A percentile compares a stretch with the other conserved stretches of the same genome.
Conservation (phyloP, 1,284 basidiomycete genomes). For the Ustilago lituana region DNA sequence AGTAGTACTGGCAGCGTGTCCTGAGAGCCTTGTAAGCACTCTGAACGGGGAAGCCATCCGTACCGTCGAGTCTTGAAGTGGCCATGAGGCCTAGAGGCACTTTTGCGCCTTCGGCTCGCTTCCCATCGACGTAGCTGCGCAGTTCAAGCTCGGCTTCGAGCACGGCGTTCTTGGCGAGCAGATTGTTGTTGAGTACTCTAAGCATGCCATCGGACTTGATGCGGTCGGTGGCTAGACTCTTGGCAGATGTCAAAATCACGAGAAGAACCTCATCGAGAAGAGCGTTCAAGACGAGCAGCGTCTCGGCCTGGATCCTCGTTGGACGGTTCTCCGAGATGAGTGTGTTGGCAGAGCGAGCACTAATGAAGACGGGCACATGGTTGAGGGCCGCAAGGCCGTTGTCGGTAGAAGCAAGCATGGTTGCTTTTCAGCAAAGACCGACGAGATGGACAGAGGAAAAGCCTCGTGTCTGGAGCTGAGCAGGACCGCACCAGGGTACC, state of each 20-base stretch:
- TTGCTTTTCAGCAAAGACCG: no score
- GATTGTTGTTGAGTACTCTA: slow-evolving; percentile 53
- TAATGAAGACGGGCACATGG: slow-evolving; percentile 49
- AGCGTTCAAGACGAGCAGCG: slow-evolving; percentile 53
- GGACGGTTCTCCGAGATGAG: slow-evolving; percentile 59
- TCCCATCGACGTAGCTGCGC: slow-evolving; percentile 56
- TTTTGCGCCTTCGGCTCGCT: slow-evolving; percentile 57
- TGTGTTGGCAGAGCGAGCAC: slow-evolving; percentile 57
- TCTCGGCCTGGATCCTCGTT: slow-evolving; percentile 60
- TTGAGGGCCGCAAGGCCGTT: slow-evolving; percentile 4
- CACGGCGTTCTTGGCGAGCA: slow-evolving; percentile 60
- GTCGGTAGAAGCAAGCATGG: slow-evolving; percentile 18
- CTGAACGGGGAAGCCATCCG: slow-evolving; percentile 55
- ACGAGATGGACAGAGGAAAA: no score
- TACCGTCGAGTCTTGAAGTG: slow-evolving; percentile 58
- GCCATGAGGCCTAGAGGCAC: slow-evolving; percentile 60
- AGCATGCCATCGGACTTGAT: slow-evolving; percentile 63
- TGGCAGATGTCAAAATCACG: slow-evolving; percentile 53
- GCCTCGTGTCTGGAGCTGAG: no score
- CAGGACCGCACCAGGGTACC: no score
- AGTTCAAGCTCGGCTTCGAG: slow-evolving; percentile 63
- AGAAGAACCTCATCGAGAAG: slow-evolving; percentile 61
- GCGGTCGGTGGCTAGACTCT: slow-evolving; percentile 57
- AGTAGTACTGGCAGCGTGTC: slow-evolving; percentile 58
- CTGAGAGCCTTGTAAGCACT: slow-evolving; percentile 57